Base-by-base conservation (phyloP, 75 land plant genomes). In the Cryptomeria japonica region DNA sequence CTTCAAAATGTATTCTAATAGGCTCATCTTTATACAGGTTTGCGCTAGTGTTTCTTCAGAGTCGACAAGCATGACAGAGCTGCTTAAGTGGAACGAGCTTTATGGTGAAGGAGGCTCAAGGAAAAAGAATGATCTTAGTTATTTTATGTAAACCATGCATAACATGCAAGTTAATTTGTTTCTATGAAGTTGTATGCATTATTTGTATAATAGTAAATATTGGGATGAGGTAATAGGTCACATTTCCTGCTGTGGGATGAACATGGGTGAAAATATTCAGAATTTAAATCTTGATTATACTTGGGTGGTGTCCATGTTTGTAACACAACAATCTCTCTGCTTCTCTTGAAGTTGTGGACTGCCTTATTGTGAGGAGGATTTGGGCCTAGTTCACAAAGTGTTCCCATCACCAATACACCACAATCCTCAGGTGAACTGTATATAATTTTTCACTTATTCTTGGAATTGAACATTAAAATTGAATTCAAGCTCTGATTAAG, bases 31-130 rank as follows among this genome's bases (percentile, higher is more conserved):
- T 38, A 44, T 83, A 37, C 56, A 95, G 96, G 96, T 95, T 0
- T 95, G 93, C 82, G 96, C 96, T 19, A 95, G 96, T 88, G 95
- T 94, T 5, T 95, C 96, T 58, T 90, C 94, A 31, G 96, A 95
- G 76, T 94, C 96, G 11, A 47, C 90, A 38, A 94, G 93, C 47
- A 94, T 94, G 95, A 93, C 82, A 37, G 94, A 95, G 88, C 91
- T 95, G 2, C 86, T 90, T 1, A 94, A 94, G 80, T 96, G 97
- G 97, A 96, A 96, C 86, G 97, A 96, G 1, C 87, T 93, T 10
- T 96, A 95, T 61, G 97, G 97, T 44, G 97, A 96, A 92, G 97
- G 97, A 79, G 97, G 97, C 42, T 95, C 97, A 12, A 94, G 97
- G 88, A 92, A 91, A 90, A 96, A 90, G 89, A 91, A 61, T 36